Base-by-base conservation (phyloP, 2,329 filamentous ascomycete species). In the Colletotrichum tabaci region DNA sequence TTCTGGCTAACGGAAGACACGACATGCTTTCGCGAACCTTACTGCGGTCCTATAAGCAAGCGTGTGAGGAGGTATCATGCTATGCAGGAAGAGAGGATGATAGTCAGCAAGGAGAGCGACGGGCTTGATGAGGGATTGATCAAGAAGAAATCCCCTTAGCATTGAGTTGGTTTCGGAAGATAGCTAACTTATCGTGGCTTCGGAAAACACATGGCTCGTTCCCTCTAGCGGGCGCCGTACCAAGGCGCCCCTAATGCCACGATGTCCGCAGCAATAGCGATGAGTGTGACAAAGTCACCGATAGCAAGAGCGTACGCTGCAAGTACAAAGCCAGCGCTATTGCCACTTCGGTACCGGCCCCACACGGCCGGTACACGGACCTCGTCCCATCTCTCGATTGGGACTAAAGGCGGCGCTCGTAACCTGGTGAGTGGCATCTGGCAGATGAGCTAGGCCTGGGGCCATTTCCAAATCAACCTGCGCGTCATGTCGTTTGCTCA, bases 301-400 rank as follows among this genome's bases (percentile, higher is more conserved):
- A 38, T 38, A 38, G 2, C 2, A 38, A 38, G 35, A 38, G 35
- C 35, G 35, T 38, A 10, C 9, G 8, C 35, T 38, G 35, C 35
- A 38, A 49, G 18, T 10, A 23, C 23, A 52, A 3, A 62, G 35
- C 50, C 50, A 40, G 40, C 7, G 46, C 67, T 50, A 38, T 30
- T 46, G 55, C 65, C 26, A 40, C 30, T 63, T 68, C 58, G 65
- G 52, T 12, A 40, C 38, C 46, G 57, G 64, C 58, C 52, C 63
- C 58, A 71, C 46, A 21, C n/a, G 46, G 65, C 65, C 38, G 40
- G 55, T 42, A n/a, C 58, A 55, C 65, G 58, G 66, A 60, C 65
- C 65, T 60, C 53, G 53, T 42, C 21, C 46, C 30, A 21, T n/a
- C 21, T 46, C 64, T 65, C 42, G 62, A 64, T 68, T 30, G 30